A percentile compares a stretch with the other conserved stretches of the same genome.
phyloP scores from a whole-genome alignment of 2,329 filamentous ascomycete species.

The Penicillium sp. region DNA sequence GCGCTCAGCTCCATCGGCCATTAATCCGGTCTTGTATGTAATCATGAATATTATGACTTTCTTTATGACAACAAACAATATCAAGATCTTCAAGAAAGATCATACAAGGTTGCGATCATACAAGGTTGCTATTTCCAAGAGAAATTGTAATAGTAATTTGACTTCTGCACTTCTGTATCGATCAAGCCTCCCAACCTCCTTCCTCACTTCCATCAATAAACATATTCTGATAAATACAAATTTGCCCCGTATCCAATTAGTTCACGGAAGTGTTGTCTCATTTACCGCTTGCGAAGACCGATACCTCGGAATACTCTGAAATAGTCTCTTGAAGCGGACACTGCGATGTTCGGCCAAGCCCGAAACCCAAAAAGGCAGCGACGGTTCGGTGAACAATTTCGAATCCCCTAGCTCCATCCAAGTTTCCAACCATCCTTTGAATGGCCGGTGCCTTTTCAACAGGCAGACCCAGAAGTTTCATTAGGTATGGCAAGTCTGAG shows the following conservation, averaged over 20 bases:
- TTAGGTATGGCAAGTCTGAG: slow-evolving; percentile 26
- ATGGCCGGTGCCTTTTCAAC: background rate
- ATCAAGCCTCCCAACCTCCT: background rate
- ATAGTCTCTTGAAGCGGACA: background rate
- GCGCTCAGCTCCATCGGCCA: too few relatives aligned
- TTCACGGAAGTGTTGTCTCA: background rate
- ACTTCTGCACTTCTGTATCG: background rate
- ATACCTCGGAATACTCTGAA: background rate
- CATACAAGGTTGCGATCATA: too few relatives aligned
- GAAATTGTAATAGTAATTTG: background rate
- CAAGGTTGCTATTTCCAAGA: too few relatives aligned
- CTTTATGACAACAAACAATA: too few relatives aligned
- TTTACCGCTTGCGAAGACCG: background rate
- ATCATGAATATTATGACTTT: too few relatives aligned
- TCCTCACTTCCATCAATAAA: background rate
- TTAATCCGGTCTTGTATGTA: too few relatives aligned
- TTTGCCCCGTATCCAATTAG: background rate
- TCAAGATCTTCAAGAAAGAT: background rate
- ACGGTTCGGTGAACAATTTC: background rate
- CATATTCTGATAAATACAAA: too few relatives aligned
- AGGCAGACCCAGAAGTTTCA: background rate
- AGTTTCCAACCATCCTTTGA: background rate
- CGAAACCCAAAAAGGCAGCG: background rate
- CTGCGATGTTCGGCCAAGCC: background rate
- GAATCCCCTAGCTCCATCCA: background rate